Percentiles rank a stretch among this genome's conserved stretches.
These are phyloP conservation scores for Aspergillus carlsbadensis DNA, from an alignment of 495 filamentous ascomycete genomes.

Conservation along the genomic window DNA sequence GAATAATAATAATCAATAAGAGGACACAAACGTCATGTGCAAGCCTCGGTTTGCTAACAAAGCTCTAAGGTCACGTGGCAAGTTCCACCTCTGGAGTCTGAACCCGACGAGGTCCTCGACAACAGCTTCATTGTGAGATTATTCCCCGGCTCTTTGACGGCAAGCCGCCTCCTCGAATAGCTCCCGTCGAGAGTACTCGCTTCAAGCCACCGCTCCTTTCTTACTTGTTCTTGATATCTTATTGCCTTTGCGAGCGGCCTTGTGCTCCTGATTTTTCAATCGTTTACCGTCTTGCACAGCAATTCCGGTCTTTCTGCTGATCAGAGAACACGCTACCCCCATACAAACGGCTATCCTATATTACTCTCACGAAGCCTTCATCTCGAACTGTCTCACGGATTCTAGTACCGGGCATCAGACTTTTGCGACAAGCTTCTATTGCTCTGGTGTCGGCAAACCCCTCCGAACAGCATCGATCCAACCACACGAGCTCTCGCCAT, in stretches of 20 bases:
- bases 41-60: not conserved
- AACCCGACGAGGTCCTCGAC: conserved; percentile 10
- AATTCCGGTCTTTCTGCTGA: not conserved
- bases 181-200: not conserved
- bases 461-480: not conserved
- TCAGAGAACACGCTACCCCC: not conserved
- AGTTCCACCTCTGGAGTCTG: conserved; percentile 4
- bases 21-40: conserved; percentile 12
- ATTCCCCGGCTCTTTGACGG: conserved; percentile 2
- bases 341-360: not conserved
- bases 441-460: not conserved
- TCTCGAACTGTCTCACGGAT: not conserved
- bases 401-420: not conserved
- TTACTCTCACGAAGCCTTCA: not conserved
- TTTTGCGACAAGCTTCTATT: not conserved
- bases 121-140: conserved; percentile 3
- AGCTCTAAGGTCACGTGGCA: conserved; percentile 17
- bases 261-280: conserved; percentile 6
- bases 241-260: conserved; percentile 3
- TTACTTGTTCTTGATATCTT: not conserved
- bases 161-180: not conserved
- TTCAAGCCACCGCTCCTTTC: not conserved
- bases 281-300: conserved; percentile 5
- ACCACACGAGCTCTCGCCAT: conserved; percentile 44
- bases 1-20: not conserved